Evolutionary conservation across 1,284 basidiomycete genomes (phyloP).

Genomic region (Singerocomus inundabilis): DNA sequence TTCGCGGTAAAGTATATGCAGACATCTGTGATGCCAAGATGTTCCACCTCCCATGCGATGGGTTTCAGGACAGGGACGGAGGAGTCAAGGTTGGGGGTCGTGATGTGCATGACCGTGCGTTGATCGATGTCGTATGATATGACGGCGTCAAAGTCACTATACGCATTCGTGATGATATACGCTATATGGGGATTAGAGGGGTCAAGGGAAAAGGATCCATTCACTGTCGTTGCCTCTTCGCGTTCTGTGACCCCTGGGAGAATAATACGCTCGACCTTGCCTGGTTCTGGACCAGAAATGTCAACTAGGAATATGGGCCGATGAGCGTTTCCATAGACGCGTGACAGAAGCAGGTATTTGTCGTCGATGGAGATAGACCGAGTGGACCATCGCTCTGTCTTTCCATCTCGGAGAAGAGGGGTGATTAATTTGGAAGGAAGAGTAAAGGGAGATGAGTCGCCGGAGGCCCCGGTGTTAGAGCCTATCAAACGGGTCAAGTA

Average conservation of each 20-base stretch:
- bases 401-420: slow-evolving; percentile 29
- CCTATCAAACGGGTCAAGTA: slow-evolving; percentile 31
- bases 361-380: slow-evolving; percentile 37
- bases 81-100: slow-evolving; percentile 28
- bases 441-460: slow-evolving; percentile 24
- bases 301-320: slow-evolving; percentile 35
- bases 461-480: slow-evolving; percentile 31
- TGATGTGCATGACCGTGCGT: slow-evolving; percentile 33
- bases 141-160: slow-evolving; percentile 35
- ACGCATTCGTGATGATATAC: slow-evolving; percentile 36
- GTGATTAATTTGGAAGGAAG: slow-evolving; percentile 34
- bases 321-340: slow-evolving; percentile 28
- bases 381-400: slow-evolving; percentile 28
- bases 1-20: slow-evolving; percentile 36
- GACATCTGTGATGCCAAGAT: slow-evolving; percentile 25
- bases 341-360: slow-evolving; percentile 31
- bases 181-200: slow-evolving; percentile 23
- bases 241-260: slow-evolving; percentile 34
- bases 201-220: slow-evolving; percentile 32
- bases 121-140: slow-evolving; percentile 33
- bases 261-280: slow-evolving; percentile 26
- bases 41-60: slow-evolving; percentile 31
- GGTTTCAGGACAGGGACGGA: slow-evolving; percentile 30
- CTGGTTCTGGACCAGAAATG: slow-evolving; percentile 28
- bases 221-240: slow-evolving; percentile 23